Evolutionary conservation across 768 basidiomycete species (phyloP).

Genomic region (Sutorius australiensis): DNA sequence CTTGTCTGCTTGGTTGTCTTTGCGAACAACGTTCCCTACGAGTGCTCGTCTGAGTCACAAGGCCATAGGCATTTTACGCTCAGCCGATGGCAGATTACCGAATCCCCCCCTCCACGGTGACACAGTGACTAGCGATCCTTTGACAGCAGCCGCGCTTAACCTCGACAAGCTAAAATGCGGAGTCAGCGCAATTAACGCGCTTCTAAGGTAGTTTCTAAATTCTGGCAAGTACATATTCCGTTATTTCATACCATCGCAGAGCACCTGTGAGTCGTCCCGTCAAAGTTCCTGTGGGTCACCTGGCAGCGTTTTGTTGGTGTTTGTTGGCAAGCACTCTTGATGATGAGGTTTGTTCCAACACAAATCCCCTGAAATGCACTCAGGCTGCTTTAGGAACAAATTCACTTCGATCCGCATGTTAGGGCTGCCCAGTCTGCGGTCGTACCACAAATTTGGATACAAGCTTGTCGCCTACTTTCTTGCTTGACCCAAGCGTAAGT

Average conservation of each 20-base stretch:
- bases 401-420: constrained; percentile 46
- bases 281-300: constrained; percentile 60
- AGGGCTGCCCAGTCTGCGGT: constrained; percentile 51
- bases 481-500: constrained; percentile 49
- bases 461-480: constrained; percentile 50
- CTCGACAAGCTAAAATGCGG: constrained; percentile 59
- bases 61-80: constrained; percentile 1
- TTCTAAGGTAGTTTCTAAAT: constrained; percentile 46
- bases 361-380: constrained; percentile 5
- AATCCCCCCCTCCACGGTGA: constrained; percentile 12
- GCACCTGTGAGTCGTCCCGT: constrained; percentile 58
- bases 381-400: constrained; percentile 38
- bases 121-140: constrained; percentile 41
- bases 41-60: constrained; percentile 30
- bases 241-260: constrained; percentile 32
- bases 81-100: constrained; percentile 9
- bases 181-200: constrained; percentile 45
- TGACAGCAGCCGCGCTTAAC: constrained; percentile 49
- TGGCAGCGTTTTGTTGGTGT: constrained; percentile 50
- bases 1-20: constrained; percentile 54
- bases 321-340: constrained; percentile 48
- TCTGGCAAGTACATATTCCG: not conserved
- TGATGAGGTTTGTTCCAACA: constrained; percentile 36
- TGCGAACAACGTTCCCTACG: constrained; percentile 58
- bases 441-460: constrained; percentile 45